Conservation (phyloP, 257 asterid species). For the Scutellaria baicalensis region DNA sequence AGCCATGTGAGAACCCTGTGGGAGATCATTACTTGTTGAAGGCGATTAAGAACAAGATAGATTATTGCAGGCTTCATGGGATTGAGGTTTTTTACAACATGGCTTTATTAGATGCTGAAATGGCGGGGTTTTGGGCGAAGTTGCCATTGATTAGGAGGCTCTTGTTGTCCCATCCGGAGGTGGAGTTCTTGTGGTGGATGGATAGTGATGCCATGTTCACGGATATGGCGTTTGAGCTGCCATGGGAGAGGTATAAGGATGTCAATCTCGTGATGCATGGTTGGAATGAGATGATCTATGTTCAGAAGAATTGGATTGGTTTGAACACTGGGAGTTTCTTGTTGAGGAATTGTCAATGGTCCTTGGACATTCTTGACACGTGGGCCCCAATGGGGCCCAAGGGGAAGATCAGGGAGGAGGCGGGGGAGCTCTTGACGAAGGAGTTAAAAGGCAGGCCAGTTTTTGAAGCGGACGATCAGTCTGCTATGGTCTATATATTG, state of each 20-base stretch:
- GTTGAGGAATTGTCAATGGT: constrained; percentile 49
- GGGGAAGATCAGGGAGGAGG: constrained; percentile 38
- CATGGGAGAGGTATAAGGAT: constrained; percentile 52
- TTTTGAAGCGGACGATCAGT: constrained; percentile 53
- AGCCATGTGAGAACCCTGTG: constrained; percentile 49
- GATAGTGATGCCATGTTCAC: constrained; percentile 59
- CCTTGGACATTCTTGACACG: constrained; percentile 41
- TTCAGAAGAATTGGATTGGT: constrained; percentile 47
- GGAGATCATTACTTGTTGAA: constrained; percentile 50
- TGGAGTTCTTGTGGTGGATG: constrained; percentile 60
- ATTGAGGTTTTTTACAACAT: constrained; percentile 41
- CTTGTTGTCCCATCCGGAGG: constrained; percentile 44
- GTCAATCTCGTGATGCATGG: constrained; percentile 46
- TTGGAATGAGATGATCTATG: constrained; percentile 40
- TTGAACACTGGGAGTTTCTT: constrained; percentile 48
- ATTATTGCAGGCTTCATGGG: constrained; percentile 44
- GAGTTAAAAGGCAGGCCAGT: constrained; percentile 41
- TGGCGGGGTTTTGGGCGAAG: constrained; percentile 58
- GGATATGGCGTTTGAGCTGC: constrained; percentile 44
- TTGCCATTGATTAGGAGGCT: constrained; percentile 38
- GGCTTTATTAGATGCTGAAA: constrained; percentile 49
- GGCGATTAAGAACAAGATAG: constrained; percentile 47
- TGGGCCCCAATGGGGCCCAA: constrained; percentile 59
- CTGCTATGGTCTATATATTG: constrained; percentile 52
- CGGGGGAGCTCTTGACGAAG: constrained; percentile 33